Conservation (phyloP, 148 eudicot species). For the Rhododendron simsii region DNA sequence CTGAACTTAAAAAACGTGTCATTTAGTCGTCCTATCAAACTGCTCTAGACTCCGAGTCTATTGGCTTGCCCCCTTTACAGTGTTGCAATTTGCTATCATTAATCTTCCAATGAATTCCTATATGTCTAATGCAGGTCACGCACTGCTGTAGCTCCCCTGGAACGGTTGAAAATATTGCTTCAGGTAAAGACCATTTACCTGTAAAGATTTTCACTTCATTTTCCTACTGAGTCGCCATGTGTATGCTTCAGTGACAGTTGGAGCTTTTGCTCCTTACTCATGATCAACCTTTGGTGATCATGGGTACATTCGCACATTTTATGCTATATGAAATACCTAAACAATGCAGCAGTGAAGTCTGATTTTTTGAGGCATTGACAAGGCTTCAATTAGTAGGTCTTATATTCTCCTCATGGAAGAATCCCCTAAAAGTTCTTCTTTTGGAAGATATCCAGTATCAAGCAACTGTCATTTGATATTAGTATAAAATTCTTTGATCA, state of each 20-base stretch:
- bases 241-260: neutral
- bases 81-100: neutral
- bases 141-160: conserved; percentile 78
- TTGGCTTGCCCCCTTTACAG: neutral
- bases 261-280: neutral
- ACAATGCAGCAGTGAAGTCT: neutral
- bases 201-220: neutral
- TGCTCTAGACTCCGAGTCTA: neutral
- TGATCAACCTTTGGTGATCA: neutral
- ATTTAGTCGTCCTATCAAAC: neutral
- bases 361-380: neutral
- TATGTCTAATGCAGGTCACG: conserved; percentile 51
- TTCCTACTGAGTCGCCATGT: too few relatives aligned
- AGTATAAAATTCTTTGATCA: neutral
- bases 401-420: neutral
- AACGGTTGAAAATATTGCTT: conserved; percentile 64
- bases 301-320: neutral
- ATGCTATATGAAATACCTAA: neutral
- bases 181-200: conserved; percentile 37
- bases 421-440: neutral
- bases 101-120: neutral
- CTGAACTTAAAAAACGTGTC: neutral
- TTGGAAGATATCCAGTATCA: neutral
- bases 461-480: too few relatives aligned
- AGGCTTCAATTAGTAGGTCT: neutral